Conservation (phyloP, 805 yeast genomes). For the Nakazawaea wickerhamii region DNA sequence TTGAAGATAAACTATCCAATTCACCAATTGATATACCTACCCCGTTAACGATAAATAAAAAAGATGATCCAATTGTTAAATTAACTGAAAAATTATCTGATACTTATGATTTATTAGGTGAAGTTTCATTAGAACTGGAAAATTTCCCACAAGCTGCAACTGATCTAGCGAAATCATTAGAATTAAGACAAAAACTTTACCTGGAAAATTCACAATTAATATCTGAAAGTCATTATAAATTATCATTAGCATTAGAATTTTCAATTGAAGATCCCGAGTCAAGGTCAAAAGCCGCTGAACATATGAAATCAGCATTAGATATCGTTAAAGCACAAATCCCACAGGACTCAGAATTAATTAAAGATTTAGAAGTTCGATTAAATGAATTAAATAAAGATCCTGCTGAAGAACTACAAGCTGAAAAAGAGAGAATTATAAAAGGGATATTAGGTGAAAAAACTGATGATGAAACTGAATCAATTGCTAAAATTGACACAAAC, state of each 20-base stretch:
- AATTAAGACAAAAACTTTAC: conserved; percentile 47
- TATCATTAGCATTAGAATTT: conserved; percentile 75
- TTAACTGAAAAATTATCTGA: conserved; percentile 58
- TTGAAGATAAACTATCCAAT: conserved; percentile 38
- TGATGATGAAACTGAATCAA: conserved; percentile 13
- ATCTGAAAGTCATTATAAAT: conserved; percentile 76
- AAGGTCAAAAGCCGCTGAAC: conserved; percentile 45
- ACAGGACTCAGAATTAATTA: conserved; percentile 38
- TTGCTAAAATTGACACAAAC: conserved; percentile 17
- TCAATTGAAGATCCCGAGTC: conserved; percentile 50
- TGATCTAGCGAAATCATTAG: conserved; percentile 58
- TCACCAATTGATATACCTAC: conserved; percentile 8
- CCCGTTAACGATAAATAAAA: conserved; percentile 19
- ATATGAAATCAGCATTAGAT: conserved; percentile 33
- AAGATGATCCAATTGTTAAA: conserved; percentile 27
- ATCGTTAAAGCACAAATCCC: conserved; percentile 38
- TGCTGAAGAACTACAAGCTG: conserved; percentile 39
- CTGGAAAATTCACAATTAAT: conserved; percentile 49
- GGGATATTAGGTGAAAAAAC: conserved; percentile 50
- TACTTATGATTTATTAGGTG: conserved; percentile 77
- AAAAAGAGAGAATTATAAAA: conserved; percentile 47
- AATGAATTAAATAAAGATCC: conserved; percentile 52
- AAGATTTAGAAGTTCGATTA: conserved; percentile 51
- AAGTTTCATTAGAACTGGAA: conserved; percentile 84
- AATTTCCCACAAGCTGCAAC: conserved; percentile 73